Base-by-base conservation (phyloP, 495 filamentous ascomycete species). In the Aspergillus haitiensis region DNA sequence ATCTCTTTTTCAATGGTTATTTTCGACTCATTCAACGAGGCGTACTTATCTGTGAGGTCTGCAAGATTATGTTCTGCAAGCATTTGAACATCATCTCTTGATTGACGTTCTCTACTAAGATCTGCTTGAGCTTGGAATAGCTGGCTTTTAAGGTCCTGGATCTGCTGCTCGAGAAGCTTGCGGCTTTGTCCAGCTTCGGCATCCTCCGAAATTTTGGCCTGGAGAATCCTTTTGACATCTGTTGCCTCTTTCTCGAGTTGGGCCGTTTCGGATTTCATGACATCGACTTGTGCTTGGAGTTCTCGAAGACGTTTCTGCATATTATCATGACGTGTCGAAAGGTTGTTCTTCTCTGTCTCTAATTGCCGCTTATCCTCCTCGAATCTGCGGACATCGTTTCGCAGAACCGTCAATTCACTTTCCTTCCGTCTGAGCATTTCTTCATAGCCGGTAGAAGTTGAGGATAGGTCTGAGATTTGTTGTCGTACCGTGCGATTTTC, bases 1-100 rank as follows among this genome's bases (percentile, higher is more conserved):
- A 98, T 91, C 72, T 98, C 95, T 72, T 97, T 97, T 70, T 98
- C 94, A 55, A 98, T 97, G 40, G 82, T 94, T 64, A 97, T 97
- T 73, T 98, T 98, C 6, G 93, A 88, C 39, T 96, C 91, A 62
- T 96, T 96, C 12, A 98, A 80, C n/a, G 82, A 82, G 34, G 93
- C 83, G 65, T 88, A 96, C 58, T 98, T 93, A 18, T 92, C 85
- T 65, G 90, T 87, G 56, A 98, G 74, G 45, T 86, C 85, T 15
- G 87, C 78, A 59, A 87, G 88, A 66, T 94, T 95, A 76, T 97
- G 92, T 60, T 97, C 91, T 3, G 89, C 84, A 58, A 97, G 89
- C 73, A 96, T 86, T 59, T 90, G 90, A 35, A 97, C 92, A 72
- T 98, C 95, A 60, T 97, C 92, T 61, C 95, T 83, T n/a, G 93